Evolutionary conservation across 176 grass and related monocot species (phyloP).

Genomic region (Cenchrus americanus): DNA sequence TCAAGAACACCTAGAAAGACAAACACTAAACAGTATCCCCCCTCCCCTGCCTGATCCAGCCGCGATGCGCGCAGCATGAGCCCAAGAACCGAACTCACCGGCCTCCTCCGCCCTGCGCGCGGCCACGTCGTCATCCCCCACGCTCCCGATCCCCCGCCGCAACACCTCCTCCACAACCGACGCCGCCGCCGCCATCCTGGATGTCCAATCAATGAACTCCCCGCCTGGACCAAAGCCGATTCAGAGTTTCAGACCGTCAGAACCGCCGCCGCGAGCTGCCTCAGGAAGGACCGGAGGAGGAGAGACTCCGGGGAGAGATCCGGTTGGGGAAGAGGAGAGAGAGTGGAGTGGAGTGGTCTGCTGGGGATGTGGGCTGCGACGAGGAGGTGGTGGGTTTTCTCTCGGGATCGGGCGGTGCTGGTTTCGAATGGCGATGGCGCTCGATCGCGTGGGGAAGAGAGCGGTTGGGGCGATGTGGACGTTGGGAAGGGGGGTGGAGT

Average conservation of each 20-base stretch:
- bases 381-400: conserved; percentile 23
- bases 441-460: conserved; percentile 40
- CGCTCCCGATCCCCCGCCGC: conserved; percentile 14
- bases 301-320: background rate
- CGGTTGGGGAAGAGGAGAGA: background rate
- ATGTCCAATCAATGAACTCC: background rate
- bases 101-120: conserved; percentile 63
- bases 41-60: conserved; percentile 16
- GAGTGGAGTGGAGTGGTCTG: conserved; percentile 7
- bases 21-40: background rate
- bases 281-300: too few relatives aligned
- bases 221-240: background rate
- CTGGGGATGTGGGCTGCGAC: background rate
- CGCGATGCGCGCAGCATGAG: conserved; percentile 10
- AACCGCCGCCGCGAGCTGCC: background rate
- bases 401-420: conserved; percentile 18
- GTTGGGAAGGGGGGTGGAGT: background rate
- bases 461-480: conserved; percentile 46
- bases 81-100: conserved; percentile 45
- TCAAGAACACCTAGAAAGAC: background rate
- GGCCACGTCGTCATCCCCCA: conserved; percentile 43
- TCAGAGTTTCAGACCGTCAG: background rate
- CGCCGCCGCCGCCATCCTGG: background rate
- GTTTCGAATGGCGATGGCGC: conserved; percentile 65
- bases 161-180: background rate